Conservation (phyloP, 768 basidiomycete genomes). For the Termitomyces sp. region DNA sequence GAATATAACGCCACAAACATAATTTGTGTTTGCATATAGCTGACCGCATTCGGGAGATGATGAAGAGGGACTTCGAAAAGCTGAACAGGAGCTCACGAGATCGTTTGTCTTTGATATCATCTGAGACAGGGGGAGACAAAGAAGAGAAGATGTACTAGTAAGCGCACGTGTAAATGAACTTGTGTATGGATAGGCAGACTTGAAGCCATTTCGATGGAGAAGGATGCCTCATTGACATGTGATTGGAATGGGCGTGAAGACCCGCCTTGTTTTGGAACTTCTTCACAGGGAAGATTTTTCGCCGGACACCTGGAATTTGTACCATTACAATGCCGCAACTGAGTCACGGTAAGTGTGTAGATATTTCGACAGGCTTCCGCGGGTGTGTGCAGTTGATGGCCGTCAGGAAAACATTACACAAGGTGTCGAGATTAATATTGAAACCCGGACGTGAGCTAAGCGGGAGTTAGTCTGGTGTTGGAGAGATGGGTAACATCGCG, state of each 20-base stretch:
- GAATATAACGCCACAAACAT: conserved; percentile 4
- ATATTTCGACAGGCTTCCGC: not conserved
- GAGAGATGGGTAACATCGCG: not conserved
- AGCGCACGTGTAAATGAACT: not conserved
- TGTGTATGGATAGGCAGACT: not conserved
- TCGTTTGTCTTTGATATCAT: not conserved
- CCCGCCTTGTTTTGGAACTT: not conserved
- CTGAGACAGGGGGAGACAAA: not conserved
- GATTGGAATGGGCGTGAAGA: not conserved
- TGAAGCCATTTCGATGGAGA: not conserved
- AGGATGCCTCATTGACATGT: not conserved
- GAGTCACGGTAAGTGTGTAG: not conserved
- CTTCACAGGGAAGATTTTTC: not conserved
- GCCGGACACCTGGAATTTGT: not conserved
- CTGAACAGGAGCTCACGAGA: not conserved
- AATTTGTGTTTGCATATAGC: not conserved
- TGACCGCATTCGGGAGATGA: not conserved
- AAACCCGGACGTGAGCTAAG: not conserved
- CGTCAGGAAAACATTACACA: not conserved
- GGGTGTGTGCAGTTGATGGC: not conserved
- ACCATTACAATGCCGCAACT: not conserved
- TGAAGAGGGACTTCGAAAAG: not conserved
- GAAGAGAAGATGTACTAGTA: not conserved
- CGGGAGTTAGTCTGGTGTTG: not conserved
- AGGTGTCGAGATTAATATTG: not conserved